phyloP scores from a whole-genome alignment of 129 eudicot species.

The Glebionis coronaria region DNA sequence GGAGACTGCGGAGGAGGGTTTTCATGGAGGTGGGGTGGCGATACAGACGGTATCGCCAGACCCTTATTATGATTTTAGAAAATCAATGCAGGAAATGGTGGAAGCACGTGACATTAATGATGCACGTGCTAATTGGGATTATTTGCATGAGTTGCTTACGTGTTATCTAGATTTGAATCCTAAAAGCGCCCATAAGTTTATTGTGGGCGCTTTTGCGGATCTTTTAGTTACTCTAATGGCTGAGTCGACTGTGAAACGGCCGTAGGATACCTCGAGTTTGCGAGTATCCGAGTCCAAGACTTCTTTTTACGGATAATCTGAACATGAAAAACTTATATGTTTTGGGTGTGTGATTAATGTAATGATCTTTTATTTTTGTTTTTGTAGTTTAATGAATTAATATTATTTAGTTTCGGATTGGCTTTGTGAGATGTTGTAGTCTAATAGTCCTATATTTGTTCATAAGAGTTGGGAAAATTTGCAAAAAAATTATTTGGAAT shows the following conservation, averaged over 20 bases:
- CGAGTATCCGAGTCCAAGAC: not conserved
- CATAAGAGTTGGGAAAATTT: no score
- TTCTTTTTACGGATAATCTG: not conserved
- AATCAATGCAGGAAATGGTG: constrained; percentile 99
- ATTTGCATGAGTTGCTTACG: constrained; percentile 79
- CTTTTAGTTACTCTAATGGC: constrained; percentile 63
- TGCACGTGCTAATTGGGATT: constrained; percentile 65
- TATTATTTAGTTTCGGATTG: not conserved
- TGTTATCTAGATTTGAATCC: constrained; percentile 81
- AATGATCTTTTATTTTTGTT: not conserved
- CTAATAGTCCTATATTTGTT: no score
- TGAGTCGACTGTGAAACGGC: constrained; percentile 15
- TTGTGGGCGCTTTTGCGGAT: constrained; percentile 85
- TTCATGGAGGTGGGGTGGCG: constrained; percentile 46
- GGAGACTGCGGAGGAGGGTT: constrained; percentile 17
- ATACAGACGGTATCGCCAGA: constrained; percentile 81
- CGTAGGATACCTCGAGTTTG: not conserved
- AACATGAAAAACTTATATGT: not conserved
- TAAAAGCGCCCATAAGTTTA: constrained; percentile 78
- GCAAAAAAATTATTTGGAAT: no score
- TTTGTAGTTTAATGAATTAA: constrained; percentile 22
- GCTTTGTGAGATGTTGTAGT: no score
- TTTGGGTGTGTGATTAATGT: constrained; percentile 33
- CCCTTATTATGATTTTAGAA: constrained; percentile 78
- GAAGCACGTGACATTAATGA: constrained; percentile 73